These are phyloP conservation scores for Sclerospora graminicola DNA, from an alignment of 352 stramenopile species.

Conservation along the genomic window DNA sequence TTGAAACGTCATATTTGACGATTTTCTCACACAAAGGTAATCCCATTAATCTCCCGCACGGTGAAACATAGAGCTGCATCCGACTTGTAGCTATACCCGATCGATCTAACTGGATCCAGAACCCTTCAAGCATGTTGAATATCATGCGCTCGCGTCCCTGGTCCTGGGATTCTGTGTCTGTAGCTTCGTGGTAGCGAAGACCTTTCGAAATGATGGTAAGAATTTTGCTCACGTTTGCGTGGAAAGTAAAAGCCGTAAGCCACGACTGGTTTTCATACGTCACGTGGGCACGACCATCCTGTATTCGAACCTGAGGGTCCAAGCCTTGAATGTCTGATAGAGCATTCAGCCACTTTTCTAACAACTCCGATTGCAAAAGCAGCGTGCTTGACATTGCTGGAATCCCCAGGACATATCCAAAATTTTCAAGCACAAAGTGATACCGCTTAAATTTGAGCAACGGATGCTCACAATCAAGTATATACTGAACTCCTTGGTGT, in stretches of 20 bases:
- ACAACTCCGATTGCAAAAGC: conserved; percentile 36
- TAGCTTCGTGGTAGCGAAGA: conserved; percentile 43
- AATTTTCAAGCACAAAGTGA: conserved; percentile 87
- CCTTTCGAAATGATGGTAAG: conserved; percentile 51
- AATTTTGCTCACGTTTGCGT: conserved; percentile 58
- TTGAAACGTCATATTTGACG: conserved; percentile 67
- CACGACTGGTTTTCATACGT: conserved; percentile 93
- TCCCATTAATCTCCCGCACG: conserved; percentile 52
- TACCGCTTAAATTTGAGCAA: conserved; percentile 91
- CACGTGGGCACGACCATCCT: conserved; percentile 82
- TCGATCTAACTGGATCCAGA: conserved; percentile 62
- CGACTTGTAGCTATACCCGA: conserved; percentile 28
- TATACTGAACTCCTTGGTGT: conserved; percentile 20
- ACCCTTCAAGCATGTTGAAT: conserved; percentile 56
- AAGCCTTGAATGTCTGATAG: conserved; percentile 71
- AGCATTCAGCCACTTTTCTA: conserved; percentile 63
- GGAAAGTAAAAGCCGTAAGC: conserved; percentile 90
- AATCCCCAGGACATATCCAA: conserved; percentile 94
- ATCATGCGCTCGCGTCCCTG: conserved; percentile 48
- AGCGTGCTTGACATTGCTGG: conserved; percentile 56
- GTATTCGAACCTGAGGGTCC: conserved; percentile 63
- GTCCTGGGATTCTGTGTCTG: conserved; percentile 15
- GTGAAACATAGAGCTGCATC: conserved; percentile 44
- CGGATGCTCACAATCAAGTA: conserved; percentile 85
- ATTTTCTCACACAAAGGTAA: conserved; percentile 32